Percentiles rank a stretch among this genome's conserved stretches.
phyloP scores from a whole-genome alignment of 352 stramenopile species.

The Globisporangium uncinulatum region DNA sequence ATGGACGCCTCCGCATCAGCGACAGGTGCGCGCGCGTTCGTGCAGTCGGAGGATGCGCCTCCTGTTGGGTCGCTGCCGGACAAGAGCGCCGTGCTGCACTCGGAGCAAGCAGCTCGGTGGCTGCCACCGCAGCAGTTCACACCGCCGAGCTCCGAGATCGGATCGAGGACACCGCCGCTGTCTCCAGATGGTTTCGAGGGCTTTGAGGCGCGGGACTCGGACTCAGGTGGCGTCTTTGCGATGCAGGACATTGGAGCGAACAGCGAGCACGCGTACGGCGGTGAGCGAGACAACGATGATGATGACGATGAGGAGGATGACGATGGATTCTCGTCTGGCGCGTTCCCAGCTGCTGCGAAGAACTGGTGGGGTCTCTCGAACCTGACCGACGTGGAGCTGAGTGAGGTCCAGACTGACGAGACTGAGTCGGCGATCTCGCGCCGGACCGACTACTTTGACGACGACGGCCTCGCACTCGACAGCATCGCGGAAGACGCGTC shows the following conservation, averaged over 20 bases:
- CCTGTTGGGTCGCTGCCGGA: constrained; percentile 35
- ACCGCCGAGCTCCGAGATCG: constrained; percentile 5
- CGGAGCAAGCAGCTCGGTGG: constrained; percentile 64
- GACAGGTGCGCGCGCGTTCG: background rate
- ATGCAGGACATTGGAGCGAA: constrained; percentile 13
- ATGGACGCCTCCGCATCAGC: constrained; percentile 10
- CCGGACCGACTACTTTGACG: constrained; percentile 46
- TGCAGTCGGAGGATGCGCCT: constrained; percentile 12
- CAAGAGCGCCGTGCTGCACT: constrained; percentile 28
- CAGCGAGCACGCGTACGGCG: background rate
- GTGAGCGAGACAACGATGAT: constrained; percentile 8
- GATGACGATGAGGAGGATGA: constrained; percentile 39
- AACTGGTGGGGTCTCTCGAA: constrained; percentile 71
- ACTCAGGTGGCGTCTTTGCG: constrained; percentile 11
- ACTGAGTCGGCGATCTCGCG: constrained; percentile 68
- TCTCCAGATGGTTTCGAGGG: constrained; percentile 28
- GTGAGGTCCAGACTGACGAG: constrained; percentile 71
- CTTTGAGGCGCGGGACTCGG: constrained; percentile 10
- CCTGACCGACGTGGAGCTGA: constrained; percentile 55
- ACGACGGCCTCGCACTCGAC: constrained; percentile 22
- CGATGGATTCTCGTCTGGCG: constrained; percentile 35
- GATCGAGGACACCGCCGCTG: constrained; percentile 12
- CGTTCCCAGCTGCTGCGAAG: constrained; percentile 59
- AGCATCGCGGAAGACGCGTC: constrained; percentile 10
- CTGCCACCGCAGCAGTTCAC: constrained; percentile 22